Conservation (phyloP, 768 basidiomycete species). For the Lactifluus subvellereus region DNA sequence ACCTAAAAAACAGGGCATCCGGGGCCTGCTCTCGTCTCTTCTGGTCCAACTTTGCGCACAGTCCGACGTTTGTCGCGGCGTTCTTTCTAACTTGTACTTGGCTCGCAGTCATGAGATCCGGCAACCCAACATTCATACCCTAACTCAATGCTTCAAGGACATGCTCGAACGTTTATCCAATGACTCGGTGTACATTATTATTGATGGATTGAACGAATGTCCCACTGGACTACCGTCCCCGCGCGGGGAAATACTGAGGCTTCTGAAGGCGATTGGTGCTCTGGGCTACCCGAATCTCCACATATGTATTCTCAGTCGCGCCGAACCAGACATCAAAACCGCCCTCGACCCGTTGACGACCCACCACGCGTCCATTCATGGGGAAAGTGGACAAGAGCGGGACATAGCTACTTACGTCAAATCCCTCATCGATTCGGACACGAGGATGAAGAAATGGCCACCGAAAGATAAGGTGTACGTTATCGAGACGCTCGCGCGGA, state of each 20-base stretch:
- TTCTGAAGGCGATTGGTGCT: neutral
- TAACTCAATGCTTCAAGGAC: neutral
- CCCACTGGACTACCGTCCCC: neutral
- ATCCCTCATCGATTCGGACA: neutral
- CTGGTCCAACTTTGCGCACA: neutral
- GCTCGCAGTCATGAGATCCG: neutral
- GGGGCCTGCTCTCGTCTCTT: neutral
- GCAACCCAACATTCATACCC: neutral
- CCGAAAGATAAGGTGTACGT: neutral
- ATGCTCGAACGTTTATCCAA: neutral
- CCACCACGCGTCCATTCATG: neutral
- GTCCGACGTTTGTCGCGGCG: neutral
- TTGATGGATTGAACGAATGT: conserved; percentile 1
- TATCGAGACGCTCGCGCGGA: neutral
- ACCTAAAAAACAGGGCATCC: neutral
- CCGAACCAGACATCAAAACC: neutral
- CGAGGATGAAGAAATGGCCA: neutral
- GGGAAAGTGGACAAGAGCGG: neutral
- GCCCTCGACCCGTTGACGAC: neutral
- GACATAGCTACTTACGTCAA: neutral
- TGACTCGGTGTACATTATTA: neutral
- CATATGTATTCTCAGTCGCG: neutral
- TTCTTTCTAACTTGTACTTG: neutral
- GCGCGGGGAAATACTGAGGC: neutral
- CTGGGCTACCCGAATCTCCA: neutral